Percentiles rank a stretch among this genome's conserved stretches.
phyloP scores from a whole-genome alignment of 306 rosid species.

The Acacia confusa region DNA sequence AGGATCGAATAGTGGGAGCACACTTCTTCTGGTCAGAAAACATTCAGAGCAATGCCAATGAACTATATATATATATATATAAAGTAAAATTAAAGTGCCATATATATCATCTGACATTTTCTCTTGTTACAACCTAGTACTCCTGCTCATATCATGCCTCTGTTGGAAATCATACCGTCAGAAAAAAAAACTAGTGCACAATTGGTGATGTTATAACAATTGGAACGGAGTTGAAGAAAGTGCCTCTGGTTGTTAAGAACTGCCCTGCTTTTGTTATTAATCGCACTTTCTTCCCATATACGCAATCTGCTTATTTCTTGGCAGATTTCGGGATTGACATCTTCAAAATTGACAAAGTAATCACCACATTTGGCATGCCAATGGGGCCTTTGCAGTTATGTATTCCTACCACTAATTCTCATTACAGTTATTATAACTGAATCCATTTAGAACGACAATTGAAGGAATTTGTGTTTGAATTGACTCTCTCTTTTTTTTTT shows the following conservation, averaged over 20 bases:
- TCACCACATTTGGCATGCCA: background rate
- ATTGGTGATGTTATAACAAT: background rate
- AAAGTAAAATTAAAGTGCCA: background rate
- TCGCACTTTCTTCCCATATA: background rate
- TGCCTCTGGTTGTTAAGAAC: background rate
- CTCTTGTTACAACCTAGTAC: background rate
- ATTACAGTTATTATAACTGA: background rate
- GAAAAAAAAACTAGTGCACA: background rate
- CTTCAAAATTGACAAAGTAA: background rate
- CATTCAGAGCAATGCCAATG: background rate
- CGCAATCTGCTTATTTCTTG: background rate
- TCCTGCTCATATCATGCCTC: background rate
- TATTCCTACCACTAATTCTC: background rate
- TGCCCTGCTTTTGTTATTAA: constrained; percentile 1
- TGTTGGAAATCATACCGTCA: background rate
- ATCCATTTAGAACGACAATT: background rate
- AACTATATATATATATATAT: background rate
- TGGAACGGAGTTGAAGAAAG: background rate
- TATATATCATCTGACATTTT: background rate
- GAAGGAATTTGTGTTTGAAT: background rate
- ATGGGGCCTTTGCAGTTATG: background rate
- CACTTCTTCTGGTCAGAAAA: background rate
- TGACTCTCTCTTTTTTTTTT: background rate
- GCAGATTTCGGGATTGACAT: background rate
- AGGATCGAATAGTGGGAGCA: background rate